Evolutionary conservation across 2,329 filamentous ascomycete genomes (phyloP), one percentile per base, ranked within the genome.

Genomic region (Diaporthe sp.): DNA sequence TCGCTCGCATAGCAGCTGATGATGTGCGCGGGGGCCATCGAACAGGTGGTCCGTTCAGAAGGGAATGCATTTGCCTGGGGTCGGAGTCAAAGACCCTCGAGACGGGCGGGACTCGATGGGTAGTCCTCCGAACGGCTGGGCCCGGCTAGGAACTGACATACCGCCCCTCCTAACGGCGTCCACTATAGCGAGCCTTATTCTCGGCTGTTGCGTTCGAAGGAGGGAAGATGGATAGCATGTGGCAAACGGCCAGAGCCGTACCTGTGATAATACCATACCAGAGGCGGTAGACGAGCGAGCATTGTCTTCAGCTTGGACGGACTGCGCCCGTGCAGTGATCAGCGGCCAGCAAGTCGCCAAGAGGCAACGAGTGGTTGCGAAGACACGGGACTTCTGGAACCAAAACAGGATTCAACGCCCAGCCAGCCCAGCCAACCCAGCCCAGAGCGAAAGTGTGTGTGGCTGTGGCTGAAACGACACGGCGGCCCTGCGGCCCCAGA

Each of bases 401-500:
- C 56, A 50, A 71, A 61, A 42, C 70, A 63, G 56, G 70, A 55
- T 63, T 63, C 44, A 32, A 32, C 53, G 27, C 44, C 53, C 42
- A 39, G 25, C 65, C 47, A 17, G n/a, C 27, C 51, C 37, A 35
- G 30, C 51, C 51, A 22, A 32, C 37, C 44, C 47, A 35, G 35
- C 66, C 51, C 25, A 39, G 51, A 35, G 51, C 51, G 47, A 47
- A 30, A 44, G 55, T 39, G 70, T 13, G 56, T 44, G 66, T 71
- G 56, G 70, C 32, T 71, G 58, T 71, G 70, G 70, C 56, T 63
- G 70, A 53, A 63, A 63, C 56, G 44, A 63, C 56, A 61, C 35
- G 47, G 56, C 56, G 44, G 69, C 42, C 55, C 39, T 37, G 27
- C 42, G 39, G 69, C 53, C 27, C 69, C 30, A 70, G 42, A 25